Evolutionary conservation across 1,284 basidiomycete species (phyloP), one percentile per base, ranked within the genome.

Genomic region (Puccinia triticina): DNA sequence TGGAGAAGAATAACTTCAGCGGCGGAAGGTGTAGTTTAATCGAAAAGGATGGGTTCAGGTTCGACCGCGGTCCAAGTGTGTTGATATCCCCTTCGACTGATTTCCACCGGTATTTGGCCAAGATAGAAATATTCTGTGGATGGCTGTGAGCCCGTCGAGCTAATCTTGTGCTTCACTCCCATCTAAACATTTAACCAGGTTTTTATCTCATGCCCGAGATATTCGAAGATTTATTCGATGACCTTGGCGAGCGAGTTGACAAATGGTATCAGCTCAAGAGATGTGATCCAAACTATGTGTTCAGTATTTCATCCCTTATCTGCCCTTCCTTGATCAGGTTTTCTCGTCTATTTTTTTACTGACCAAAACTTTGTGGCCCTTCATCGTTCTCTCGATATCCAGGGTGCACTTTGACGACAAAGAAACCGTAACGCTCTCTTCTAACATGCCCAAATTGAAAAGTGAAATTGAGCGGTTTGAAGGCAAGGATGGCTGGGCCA

Each of bases 1-100:
- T 88, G 48, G 88, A 89, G 84, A 88, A 88, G 87, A 89, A 89
- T 82, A 85, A 85, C 48, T 88, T 87, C 82, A 88, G 88, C 10
- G 89, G 89, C 2, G 89, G 89, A 16, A 85, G 89, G 84, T 90
- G 89, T 85, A 89, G 88, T 82, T 85, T 90, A 82, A 87, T 90
- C 69, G 87, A 88, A 77, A 87, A 88, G 78, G 87, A 88, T 43
- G 89, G 89, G 1, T 88, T 89, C 84, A 26, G 81, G 34, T 82
- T 76, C 23, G 81, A 82, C 71, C 72, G 81, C 32, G 81, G 81
- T 69, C 81, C 81, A 53, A 82, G 81, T 82, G 10, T 29, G 78
- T 57, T 53, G 16, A 40, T 11, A 29, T 26, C 66, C 34, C 40
- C 53, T 61, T 29, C 50, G 7, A 14, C 59, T 57, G 8, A 78